A percentile compares a stretch with the other conserved stretches of the same genome.
Evolutionary conservation across 495 filamentous ascomycete species (phyloP).

Genomic region (Aspergillus campestris): DNA sequence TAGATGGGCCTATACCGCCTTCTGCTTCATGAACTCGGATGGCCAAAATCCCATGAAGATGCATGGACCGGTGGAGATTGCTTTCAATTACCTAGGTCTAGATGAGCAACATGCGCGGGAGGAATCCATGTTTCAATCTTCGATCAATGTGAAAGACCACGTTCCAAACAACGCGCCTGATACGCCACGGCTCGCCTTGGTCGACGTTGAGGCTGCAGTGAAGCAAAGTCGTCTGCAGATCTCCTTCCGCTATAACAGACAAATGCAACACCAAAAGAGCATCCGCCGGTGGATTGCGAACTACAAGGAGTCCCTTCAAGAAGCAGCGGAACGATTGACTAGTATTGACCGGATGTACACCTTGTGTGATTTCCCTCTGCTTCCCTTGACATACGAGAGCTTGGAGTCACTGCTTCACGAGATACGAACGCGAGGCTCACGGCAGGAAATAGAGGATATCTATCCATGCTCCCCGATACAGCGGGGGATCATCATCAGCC

Average conservation of each 20-base stretch:
- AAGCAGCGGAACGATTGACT: background rate
- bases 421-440: slow-evolving; percentile 10
- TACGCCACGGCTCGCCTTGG: background rate
- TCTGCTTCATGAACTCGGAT: no score
- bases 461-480: slow-evolving; percentile 40
- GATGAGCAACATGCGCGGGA: slow-evolving; percentile 31
- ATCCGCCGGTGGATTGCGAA: background rate
- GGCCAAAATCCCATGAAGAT: no score
- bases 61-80: slow-evolving; percentile 15
- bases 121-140: slow-evolving; percentile 18
- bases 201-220: background rate
- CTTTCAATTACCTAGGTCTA: slow-evolving; percentile 38
- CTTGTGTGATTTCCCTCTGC: slow-evolving; percentile 3
- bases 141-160: no score
- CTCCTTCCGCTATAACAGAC: background rate
- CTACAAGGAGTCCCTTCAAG: background rate
- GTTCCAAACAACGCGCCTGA: slow-evolving; percentile 1
- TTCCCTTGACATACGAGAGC: slow-evolving; percentile 2
- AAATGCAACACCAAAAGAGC: background rate
- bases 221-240: background rate
- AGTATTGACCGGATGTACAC: background rate
- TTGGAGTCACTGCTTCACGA: slow-evolving; percentile 3
- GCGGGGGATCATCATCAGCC: slow-evolving; percentile 37
- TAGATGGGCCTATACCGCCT: slow-evolving; percentile 18
- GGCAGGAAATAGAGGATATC: slow-evolving; percentile 31